Conservation (phyloP, 139 green algal genomes). For the Asterochloris erici region DNA sequence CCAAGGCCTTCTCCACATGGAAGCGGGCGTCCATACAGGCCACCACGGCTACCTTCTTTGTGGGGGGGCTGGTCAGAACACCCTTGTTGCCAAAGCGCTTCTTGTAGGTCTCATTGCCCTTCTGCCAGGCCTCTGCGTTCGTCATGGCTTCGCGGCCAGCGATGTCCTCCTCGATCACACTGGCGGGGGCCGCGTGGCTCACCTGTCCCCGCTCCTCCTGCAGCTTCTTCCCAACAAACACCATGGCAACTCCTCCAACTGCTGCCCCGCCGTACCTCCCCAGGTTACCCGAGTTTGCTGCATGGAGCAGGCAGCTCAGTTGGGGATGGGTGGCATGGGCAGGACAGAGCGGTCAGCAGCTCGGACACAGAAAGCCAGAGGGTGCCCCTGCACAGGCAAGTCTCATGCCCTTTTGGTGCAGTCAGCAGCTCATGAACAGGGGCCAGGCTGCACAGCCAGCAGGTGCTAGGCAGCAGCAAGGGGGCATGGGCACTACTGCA, state of each 20-base stretch:
- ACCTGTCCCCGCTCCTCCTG: slow-evolving; percentile 64
- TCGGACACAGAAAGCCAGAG: too few relatives aligned
- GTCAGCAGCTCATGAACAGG: neutral
- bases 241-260: slow-evolving; percentile 40
- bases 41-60: slow-evolving; percentile 22
- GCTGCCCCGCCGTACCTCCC: slow-evolving; percentile 34
- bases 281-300: slow-evolving; percentile 37
- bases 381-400: too few relatives aligned
- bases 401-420: too few relatives aligned
- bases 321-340: neutral
- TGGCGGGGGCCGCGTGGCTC: slow-evolving; percentile 43
- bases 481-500: neutral
- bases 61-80: slow-evolving; percentile 12
- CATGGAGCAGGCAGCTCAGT: neutral
- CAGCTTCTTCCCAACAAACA: slow-evolving; percentile 30
- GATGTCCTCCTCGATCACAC: slow-evolving; percentile 51
- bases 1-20: slow-evolving; percentile 43
- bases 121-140: slow-evolving; percentile 71
- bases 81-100: neutral
- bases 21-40: slow-evolving; percentile 42
- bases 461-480: neutral
- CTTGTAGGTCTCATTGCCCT: slow-evolving; percentile 31
- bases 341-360: neutral
- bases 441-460: neutral
- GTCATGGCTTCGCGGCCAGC: slow-evolving; percentile 84